Base-by-base conservation (phyloP, 2,329 filamentous ascomycete species). In the Penicillium glabrum region DNA sequence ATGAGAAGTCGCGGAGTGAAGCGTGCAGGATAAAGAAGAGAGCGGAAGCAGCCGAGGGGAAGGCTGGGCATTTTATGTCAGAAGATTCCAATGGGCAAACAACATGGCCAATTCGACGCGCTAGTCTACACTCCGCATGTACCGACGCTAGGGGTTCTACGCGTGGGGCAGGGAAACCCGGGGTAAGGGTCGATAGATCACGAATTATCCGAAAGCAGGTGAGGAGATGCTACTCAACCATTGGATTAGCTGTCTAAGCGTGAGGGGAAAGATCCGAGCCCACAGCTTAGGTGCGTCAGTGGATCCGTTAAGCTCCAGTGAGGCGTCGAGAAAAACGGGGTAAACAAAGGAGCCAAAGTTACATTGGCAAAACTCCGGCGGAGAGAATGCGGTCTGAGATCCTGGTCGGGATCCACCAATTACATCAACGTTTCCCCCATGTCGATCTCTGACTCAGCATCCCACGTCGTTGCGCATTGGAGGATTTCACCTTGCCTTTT, bases 21-120 rank as follows among this genome's bases (percentile, higher is more conserved):
- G 21, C 69, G 69, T 33, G 65, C 57, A 59, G 67, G 67, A 51
- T 63, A 68, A 49, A 71, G 48, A 51, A 70, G 57, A 61, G 67
- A 68, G 35, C 62, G 65, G 53, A 68, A 59, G 53, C 59, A 65
- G 52, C 65, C 56, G 61, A 65, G 63, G 62, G 65, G 60, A 60
- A 51, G 57, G 56, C 56, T 39, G 39, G 46, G 57, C 65, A 66
- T 66, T 63, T 61, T 65, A 67, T 63, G 57, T 57, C n/a, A 27
- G 50, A 37, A 48, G 45, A 55, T 51, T 57, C 60, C 53, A 19
- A 58, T 43, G 19, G 41, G 41, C 57, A 60, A 58, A 58, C 56
- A 62, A 48, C 56, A 41, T 41, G 56, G 21, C 47, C 47, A 49
- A 39, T 48, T 49, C 31, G 6, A 39, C 47, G 33, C 47, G 47